Conservation (phyloP, 2,329 filamentous ascomycete genomes). For the Fusarium dlaminii region DNA sequence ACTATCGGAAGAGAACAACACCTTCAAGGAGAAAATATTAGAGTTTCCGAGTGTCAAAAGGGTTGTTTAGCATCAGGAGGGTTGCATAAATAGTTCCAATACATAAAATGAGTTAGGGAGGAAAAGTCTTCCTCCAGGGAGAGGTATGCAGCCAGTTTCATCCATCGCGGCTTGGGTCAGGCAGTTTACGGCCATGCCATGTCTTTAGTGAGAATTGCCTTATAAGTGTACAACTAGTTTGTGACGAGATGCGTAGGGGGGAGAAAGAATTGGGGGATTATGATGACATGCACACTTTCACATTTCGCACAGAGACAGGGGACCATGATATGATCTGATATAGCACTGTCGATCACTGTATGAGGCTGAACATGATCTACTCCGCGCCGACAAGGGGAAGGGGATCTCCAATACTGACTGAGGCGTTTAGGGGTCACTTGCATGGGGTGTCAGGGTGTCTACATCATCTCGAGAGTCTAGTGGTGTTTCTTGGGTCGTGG, state of each 20-base stretch:
- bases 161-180: not conserved
- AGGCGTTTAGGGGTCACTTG: constrained; percentile 16
- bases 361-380: not conserved
- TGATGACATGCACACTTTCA: not conserved
- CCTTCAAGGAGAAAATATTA: not conserved
- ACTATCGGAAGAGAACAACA: not conserved
- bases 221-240: not conserved
- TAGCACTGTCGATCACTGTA: not conserved
- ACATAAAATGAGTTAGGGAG: constrained; percentile 4
- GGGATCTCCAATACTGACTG: not conserved
- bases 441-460: not conserved
- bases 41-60: not conserved
- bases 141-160: constrained; percentile 18
- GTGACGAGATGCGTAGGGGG: not conserved
- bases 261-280: not conserved
- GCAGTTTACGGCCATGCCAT: not conserved
- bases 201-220: not conserved
- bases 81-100: constrained; percentile 10
- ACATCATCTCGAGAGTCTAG: not conserved
- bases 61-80: not conserved
- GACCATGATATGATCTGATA: not conserved
- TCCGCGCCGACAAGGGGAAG: not conserved
- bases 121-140: not conserved
- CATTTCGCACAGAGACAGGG: not conserved
- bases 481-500: not conserved